Conservation (phyloP, 495 filamentous ascomycete genomes). For the Tirmania nivea region DNA sequence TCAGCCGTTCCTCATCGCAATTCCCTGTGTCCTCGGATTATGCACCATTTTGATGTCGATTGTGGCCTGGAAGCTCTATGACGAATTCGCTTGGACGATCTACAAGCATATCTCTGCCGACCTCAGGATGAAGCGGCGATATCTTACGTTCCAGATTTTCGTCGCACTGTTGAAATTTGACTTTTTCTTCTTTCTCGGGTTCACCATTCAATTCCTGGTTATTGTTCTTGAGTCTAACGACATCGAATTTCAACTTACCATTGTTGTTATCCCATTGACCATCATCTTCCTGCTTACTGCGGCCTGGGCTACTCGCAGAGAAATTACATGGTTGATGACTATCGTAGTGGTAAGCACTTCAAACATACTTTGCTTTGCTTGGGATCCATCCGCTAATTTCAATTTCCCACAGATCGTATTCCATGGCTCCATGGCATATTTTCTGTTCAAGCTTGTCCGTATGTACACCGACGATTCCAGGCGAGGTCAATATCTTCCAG, state of each 20-base stretch:
- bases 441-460: conserved; percentile 91
- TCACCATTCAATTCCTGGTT: conserved; percentile 92
- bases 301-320: conserved; percentile 62
- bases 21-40: conserved; percentile 63
- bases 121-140: conserved; percentile 86
- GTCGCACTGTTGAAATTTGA: conserved; percentile 96
- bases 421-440: conserved; percentile 79
- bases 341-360: conserved; percentile 32
- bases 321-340: conserved; percentile 58
- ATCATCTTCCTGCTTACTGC: conserved; percentile 68
- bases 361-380: conserved; percentile 21
- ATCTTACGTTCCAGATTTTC: conserved; percentile 94
- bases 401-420: conserved; percentile 38
- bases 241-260: conserved; percentile 64
- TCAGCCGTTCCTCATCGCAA: conserved; percentile 59
- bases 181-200: conserved; percentile 98
- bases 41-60: conserved; percentile 49
- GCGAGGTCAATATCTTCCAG: conserved; percentile 41
- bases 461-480: conserved; percentile 47
- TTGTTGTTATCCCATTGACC: conserved; percentile 74
- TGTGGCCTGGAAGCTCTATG: conserved; percentile 82
- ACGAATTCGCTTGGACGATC: conserved; percentile 98
- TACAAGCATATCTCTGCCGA: conserved; percentile 98
- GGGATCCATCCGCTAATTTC: background rate
- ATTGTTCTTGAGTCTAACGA: conserved; percentile 50